Evolutionary conservation across 352 stramenopile genomes (phyloP).

Genomic region (Pythium myriotylum): DNA sequence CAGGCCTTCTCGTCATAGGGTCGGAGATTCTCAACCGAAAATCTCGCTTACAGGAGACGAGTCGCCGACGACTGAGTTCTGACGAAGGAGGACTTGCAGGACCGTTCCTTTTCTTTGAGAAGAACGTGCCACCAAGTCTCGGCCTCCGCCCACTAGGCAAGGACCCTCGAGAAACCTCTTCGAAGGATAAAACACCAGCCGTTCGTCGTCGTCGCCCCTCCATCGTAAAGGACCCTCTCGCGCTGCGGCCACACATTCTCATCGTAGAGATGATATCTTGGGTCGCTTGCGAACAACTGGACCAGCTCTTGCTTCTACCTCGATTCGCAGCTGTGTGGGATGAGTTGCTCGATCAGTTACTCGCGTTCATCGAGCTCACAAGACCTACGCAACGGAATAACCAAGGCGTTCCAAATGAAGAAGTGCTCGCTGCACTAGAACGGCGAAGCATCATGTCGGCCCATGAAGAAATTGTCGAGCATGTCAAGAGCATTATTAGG

Average conservation of each 20-base stretch:
- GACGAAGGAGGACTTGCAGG: slow-evolving; percentile 10
- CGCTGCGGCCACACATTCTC: slow-evolving; percentile 56
- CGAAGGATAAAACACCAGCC: slow-evolving; percentile 3
- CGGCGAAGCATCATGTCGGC: slow-evolving; percentile 60
- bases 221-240: slow-evolving; percentile 61
- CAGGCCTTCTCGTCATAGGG: slow-evolving; percentile 58
- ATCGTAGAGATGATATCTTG: slow-evolving; percentile 64
- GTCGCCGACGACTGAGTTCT: slow-evolving; percentile 1
- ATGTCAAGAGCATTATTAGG: slow-evolving; percentile 61
- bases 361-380: slow-evolving; percentile 59
- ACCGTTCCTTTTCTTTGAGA: slow-evolving; percentile 56
- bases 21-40: slow-evolving; percentile 52
- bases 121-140: slow-evolving; percentile 38
- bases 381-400: slow-evolving; percentile 31
- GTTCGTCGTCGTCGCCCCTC: slow-evolving; percentile 46
- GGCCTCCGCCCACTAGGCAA: not conserved
- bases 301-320: slow-evolving; percentile 40
- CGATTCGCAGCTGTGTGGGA: slow-evolving; percentile 57
- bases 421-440: slow-evolving; percentile 58
- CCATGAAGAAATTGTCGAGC: slow-evolving; percentile 77
- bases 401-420: slow-evolving; percentile 17
- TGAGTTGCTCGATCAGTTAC: slow-evolving; percentile 52
- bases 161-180: not conserved
- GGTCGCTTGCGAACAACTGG: slow-evolving; percentile 64
- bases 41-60: slow-evolving; percentile 32